Percentiles rank a stretch among this genome's conserved stretches.
phyloP scores from a whole-genome alignment of 768 basidiomycete species.

The Lepiota venenata region DNA sequence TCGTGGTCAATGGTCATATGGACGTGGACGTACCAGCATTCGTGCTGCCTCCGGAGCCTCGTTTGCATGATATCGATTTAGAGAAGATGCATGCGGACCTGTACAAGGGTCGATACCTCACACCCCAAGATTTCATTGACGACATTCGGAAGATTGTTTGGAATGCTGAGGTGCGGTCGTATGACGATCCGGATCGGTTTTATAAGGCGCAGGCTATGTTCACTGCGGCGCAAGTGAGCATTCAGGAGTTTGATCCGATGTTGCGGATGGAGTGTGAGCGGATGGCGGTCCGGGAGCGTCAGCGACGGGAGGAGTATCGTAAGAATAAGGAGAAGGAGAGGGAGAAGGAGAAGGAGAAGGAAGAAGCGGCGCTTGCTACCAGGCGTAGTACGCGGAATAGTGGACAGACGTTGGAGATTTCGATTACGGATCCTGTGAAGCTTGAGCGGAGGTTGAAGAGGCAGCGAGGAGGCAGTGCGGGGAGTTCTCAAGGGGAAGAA shows the following conservation, averaged over 20 bases:
- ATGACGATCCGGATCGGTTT: conserved; percentile 71
- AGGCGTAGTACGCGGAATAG: conserved; percentile 72
- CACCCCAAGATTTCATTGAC: conserved; percentile 83
- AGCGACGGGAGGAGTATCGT: conserved; percentile 56
- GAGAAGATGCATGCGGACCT: conserved; percentile 87
- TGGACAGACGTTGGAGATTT: conserved; percentile 66
- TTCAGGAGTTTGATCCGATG: conserved; percentile 79
- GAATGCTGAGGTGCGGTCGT: conserved; percentile 54
- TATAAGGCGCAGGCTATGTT: conserved; percentile 88
- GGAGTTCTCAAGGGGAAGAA: conserved; percentile 50
- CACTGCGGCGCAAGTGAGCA: conserved; percentile 79
- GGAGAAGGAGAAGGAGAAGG: conserved; percentile 30
- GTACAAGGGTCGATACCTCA: conserved; percentile 82
- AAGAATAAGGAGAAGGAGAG: conserved; percentile 46
- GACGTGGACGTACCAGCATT: neutral
- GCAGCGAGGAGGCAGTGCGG: conserved; percentile 50
- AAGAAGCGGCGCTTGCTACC: conserved; percentile 29
- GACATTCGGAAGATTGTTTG: conserved; percentile 81
- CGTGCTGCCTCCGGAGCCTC: conserved; percentile 33
- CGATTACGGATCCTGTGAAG: conserved; percentile 71
- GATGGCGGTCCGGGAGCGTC: conserved; percentile 76
- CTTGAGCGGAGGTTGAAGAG: conserved; percentile 76
- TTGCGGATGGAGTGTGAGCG: conserved; percentile 83
- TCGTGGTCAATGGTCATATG: conserved; percentile 16
- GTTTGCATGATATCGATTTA: conserved; percentile 83